Percentiles rank a stretch among this genome's conserved stretches.
These are phyloP conservation scores for Ulvella scutata DNA, from an alignment of 139 green algal species.

Conservation along the genomic window DNA sequence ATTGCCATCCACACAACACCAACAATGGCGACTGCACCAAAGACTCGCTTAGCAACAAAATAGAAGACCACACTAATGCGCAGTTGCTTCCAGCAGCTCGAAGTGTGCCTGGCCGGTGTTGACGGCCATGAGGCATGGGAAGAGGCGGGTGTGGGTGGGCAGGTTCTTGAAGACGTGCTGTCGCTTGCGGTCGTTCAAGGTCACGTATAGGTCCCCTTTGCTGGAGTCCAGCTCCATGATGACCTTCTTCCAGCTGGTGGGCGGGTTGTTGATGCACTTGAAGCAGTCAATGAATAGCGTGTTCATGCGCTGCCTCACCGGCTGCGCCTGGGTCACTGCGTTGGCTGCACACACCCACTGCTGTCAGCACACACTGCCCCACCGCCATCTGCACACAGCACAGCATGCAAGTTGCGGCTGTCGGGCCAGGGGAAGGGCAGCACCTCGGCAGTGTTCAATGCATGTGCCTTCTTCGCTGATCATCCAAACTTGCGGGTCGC, in stretches of 20 bases:
- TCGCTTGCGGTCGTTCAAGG: not conserved
- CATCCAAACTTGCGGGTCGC: not conserved
- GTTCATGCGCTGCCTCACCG: not conserved
- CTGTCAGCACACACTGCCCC: not conserved
- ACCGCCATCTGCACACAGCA: not conserved
- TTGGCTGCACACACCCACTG: not conserved
- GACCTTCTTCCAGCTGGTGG: not conserved
- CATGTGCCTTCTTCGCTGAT: constrained; percentile 3
- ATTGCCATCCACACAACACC: too few relatives aligned
- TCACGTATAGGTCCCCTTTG: not conserved
- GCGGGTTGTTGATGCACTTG: constrained; percentile 1
- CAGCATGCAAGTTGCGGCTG: not conserved
- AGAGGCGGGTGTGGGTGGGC: not conserved
- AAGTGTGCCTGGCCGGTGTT: not conserved
- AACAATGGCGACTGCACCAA: too few relatives aligned
- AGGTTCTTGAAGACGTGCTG: not conserved
- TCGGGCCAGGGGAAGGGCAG: not conserved
- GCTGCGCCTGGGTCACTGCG: not conserved
- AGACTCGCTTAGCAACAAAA: too few relatives aligned
- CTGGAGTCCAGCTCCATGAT: not conserved
- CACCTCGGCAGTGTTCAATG: not conserved
- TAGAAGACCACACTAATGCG: too few relatives aligned
- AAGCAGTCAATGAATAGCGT: constrained; percentile 1
- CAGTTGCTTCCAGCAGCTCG: not conserved
- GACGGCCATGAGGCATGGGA: not conserved